Evolutionary conservation across 2,329 filamentous ascomycete genomes (phyloP).

Genomic region (Diplodia sapinea): DNA sequence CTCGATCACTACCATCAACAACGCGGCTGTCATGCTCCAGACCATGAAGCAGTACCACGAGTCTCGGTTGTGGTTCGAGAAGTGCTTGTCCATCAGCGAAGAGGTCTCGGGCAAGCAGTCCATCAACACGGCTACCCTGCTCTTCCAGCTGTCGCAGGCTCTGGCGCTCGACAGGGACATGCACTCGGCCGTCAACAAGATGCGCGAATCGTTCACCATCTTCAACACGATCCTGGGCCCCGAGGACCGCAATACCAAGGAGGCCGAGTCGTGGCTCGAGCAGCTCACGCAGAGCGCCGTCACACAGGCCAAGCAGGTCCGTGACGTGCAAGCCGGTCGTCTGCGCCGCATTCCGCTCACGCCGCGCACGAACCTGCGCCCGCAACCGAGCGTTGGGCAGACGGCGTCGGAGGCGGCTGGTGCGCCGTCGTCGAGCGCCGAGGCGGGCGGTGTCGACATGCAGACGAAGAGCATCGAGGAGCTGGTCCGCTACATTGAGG

Average conservation of each 20-base stretch:
- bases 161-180: constrained; percentile 94
- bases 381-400: constrained; percentile 68
- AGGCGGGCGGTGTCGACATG: constrained; percentile 31
- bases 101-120: constrained; percentile 86
- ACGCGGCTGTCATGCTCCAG: constrained; percentile 97
- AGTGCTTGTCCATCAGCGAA: constrained; percentile 87
- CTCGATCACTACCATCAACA: constrained; percentile 98
- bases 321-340: constrained; percentile 77
- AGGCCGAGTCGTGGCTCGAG: constrained; percentile 95
- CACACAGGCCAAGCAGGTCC: constrained; percentile 89
- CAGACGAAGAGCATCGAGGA: constrained; percentile 86
- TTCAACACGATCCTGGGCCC: constrained; percentile 87
- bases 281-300: constrained; percentile 96
- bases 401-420: constrained; percentile 56
- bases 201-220: constrained; percentile 96
- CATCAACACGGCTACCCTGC: constrained; percentile 89
- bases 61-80: constrained; percentile 95
- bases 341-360: constrained; percentile 74
- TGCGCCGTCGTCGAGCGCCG: constrained; percentile 45
- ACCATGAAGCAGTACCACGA: constrained; percentile 93
- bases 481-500: constrained; percentile 92
- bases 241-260: constrained; percentile 96
- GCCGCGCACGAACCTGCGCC: constrained; percentile 63
- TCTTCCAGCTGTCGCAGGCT: constrained; percentile 96
- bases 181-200: constrained; percentile 86